phyloP scores from a whole-genome alignment of 179 eudicot species.

The Spergularia azorica region DNA sequence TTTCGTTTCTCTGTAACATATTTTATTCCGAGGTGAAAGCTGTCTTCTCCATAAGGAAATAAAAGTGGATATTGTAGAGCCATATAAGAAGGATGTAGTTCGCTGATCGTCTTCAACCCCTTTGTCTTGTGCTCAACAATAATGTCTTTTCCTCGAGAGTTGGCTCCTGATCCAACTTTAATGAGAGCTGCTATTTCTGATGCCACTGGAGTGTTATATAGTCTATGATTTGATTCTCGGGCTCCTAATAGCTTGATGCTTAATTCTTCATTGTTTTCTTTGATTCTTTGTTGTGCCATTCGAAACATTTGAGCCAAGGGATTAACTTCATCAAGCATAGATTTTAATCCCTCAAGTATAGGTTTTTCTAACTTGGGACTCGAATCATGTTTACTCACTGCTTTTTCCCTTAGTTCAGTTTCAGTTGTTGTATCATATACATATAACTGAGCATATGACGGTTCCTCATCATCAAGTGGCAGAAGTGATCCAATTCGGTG shows the following conservation, averaged over 20 bases:
- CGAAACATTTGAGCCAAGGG: constrained; percentile 2
- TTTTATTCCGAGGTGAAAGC: not conserved
- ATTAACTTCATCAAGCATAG: constrained; percentile 4
- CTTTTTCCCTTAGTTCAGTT: not conserved
- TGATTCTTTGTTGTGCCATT: not conserved
- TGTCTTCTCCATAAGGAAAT: not conserved
- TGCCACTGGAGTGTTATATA: too few species aligned
- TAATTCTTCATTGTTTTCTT: not conserved
- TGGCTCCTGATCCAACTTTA: too few species aligned
- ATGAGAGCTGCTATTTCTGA: too few species aligned
- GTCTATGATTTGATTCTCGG: too few species aligned
- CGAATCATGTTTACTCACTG: too few species aligned
- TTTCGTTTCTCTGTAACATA: not conserved
- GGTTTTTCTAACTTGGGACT: not conserved
- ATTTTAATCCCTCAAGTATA: not conserved
- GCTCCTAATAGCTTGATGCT: too few species aligned
- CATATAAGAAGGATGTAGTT: constrained; percentile 12
- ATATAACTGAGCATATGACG: constrained; percentile 14
- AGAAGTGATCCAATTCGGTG: constrained; percentile 22
- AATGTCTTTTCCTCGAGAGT: too few species aligned
- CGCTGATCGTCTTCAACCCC: not conserved
- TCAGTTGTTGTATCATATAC: not conserved
- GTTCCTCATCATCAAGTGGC: not conserved
- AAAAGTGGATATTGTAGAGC: not conserved
- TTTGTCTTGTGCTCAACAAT: too few species aligned